These are phyloP conservation scores for Penicillium egyptiacum DNA, from an alignment of 495 filamentous ascomycete species.

Conservation along the genomic window DNA sequence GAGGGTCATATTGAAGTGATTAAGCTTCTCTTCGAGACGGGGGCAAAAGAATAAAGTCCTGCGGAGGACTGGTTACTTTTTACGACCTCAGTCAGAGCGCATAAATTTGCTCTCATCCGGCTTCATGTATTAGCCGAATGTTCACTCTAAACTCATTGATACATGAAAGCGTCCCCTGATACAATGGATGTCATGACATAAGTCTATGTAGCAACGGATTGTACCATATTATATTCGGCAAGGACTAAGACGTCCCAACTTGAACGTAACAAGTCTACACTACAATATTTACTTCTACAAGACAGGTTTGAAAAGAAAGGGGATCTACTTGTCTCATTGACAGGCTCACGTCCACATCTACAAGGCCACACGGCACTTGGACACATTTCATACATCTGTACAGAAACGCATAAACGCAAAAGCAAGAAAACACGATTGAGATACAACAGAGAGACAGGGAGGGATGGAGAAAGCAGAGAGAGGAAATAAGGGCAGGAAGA, in stretches of 20 bases:
- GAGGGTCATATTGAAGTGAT: too few relatives aligned
- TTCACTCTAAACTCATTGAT: too few relatives aligned
- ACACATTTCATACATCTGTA: constrained; percentile 37
- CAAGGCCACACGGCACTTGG: constrained; percentile 12
- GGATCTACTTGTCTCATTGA: constrained; percentile 27
- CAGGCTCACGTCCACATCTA: constrained; percentile 22
- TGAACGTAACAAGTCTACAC: not conserved
- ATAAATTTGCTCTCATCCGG: too few relatives aligned
- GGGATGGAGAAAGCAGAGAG: constrained; percentile 16
- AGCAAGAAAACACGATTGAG: constrained; percentile 12
- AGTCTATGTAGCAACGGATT: too few relatives aligned
- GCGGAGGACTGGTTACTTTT: too few relatives aligned
- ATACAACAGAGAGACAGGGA: constrained; percentile 19
- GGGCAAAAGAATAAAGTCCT: too few relatives aligned
- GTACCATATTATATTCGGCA: not conserved
- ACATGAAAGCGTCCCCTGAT: not conserved
- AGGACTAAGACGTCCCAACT: not conserved
- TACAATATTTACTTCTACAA: not conserved
- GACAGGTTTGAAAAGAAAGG: constrained; percentile 1
- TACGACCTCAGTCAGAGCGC: too few relatives aligned
- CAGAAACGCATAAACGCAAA: constrained; percentile 29
- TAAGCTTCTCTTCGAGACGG: too few relatives aligned
- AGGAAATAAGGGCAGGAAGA: constrained; percentile 18
- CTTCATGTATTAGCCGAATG: too few relatives aligned
- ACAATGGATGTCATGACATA: not conserved